Percentiles rank a stretch among this genome's conserved stretches.
Conservation (phyloP, 1,284 basidiomycete species). For the Boletus coffeatus region DNA sequence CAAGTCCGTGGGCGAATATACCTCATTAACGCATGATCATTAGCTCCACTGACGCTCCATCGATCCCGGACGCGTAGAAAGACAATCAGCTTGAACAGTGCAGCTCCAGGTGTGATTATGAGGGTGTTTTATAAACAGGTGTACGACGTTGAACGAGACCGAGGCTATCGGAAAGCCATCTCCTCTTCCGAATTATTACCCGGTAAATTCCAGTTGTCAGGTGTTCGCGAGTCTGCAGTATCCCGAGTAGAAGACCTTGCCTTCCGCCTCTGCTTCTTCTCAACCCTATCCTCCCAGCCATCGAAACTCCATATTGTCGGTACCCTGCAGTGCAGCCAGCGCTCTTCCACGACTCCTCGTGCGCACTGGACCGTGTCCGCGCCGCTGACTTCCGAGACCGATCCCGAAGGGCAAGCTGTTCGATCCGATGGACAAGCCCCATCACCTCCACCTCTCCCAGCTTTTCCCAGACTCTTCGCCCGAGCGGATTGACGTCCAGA, state of each 20-base stretch:
- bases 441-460: conserved; percentile 32
- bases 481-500: conserved; percentile 14
- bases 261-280: conserved; percentile 2
- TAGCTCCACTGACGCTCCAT: too few species aligned
- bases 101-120: neutral
- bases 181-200: neutral
- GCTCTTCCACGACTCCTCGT: conserved; percentile 28
- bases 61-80: neutral
- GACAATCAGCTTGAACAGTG: neutral
- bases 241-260: neutral
- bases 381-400: conserved; percentile 12
- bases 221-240: neutral
- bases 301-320: conserved; percentile 28
- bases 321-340: conserved; percentile 9
- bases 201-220: conserved; percentile 3
- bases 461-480: conserved; percentile 17
- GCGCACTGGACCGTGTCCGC: conserved; percentile 6
- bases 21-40: too few species aligned
- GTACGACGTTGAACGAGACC: neutral
- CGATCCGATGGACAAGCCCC: conserved; percentile 35
- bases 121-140: neutral
- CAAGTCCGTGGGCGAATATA: too few species aligned
- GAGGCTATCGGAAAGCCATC: conserved; percentile 10
- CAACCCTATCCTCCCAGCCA: conserved; percentile 17
- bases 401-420: conserved; percentile 31